phyloP scores from a whole-genome alignment of 371 early-diverging fungal genomes.

The Zychaea mexicana region DNA sequence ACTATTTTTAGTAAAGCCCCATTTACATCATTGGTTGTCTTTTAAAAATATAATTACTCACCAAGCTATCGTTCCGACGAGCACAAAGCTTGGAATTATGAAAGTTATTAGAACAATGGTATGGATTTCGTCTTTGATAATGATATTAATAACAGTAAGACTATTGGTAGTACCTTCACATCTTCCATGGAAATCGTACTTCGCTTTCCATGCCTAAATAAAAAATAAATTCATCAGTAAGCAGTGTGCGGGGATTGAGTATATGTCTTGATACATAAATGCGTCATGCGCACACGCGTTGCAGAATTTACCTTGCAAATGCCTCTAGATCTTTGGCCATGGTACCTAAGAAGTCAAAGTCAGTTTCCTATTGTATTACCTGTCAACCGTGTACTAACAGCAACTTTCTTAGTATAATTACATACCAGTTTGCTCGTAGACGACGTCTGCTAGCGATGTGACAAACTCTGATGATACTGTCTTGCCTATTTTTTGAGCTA shows the following conservation, averaged over 20 bases:
- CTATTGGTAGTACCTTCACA: slow-evolving; percentile 18
- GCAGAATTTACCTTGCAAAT: slow-evolving; percentile 21
- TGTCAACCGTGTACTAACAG: too few species aligned
- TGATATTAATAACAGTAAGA: neutral
- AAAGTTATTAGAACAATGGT: too few species aligned
- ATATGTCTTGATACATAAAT: too few species aligned
- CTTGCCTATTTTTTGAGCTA: slow-evolving; percentile 11
- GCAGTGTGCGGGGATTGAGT: too few species aligned
- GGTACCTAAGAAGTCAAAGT: slow-evolving; percentile 8
- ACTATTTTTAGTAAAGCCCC: neutral
- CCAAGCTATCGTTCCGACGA: slow-evolving; percentile 25
- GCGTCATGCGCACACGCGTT: too few species aligned
- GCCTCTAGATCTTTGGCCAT: slow-evolving; percentile 23
- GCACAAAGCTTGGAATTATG: slow-evolving; percentile 20
- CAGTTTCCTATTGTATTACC: neutral
- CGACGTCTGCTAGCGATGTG: slow-evolving; percentile 23
- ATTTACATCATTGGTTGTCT: neutral
- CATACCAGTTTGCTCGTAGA: slow-evolving; percentile 24
- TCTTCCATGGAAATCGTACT: slow-evolving; percentile 27
- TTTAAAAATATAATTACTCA: slow-evolving; percentile 4
- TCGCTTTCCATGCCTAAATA: slow-evolving; percentile 24
- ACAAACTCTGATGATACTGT: slow-evolving; percentile 16
- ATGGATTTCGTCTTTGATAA: too few species aligned
- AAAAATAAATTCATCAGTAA: too few species aligned
- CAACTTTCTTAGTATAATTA: too few species aligned